These are phyloP conservation scores for Cercospora janseana DNA, from an alignment of 2,329 filamentous ascomycete genomes.

Conservation along the genomic window DNA sequence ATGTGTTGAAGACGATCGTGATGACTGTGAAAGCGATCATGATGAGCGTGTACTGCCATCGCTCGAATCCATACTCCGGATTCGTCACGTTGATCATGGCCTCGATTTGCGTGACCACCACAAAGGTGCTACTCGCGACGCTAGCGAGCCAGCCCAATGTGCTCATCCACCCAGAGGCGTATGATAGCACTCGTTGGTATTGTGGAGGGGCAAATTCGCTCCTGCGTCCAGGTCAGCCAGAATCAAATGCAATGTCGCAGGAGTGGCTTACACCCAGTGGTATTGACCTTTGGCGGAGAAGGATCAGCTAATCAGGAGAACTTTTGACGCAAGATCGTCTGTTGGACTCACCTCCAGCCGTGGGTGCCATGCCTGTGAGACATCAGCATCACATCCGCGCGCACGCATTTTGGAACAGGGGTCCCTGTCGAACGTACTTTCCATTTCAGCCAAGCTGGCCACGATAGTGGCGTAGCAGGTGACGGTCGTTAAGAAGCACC, in stretches of 20 bases:
- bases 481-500: constrained; percentile 36
- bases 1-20: constrained; percentile 34
- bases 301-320: constrained; percentile 13
- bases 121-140: constrained; percentile 37
- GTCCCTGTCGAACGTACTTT: constrained; percentile 26
- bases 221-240: constrained; percentile 8
- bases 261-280: constrained; percentile 31
- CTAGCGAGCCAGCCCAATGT: constrained; percentile 32
- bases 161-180: constrained; percentile 29
- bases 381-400: too few species aligned
- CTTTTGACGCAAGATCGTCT: not conserved
- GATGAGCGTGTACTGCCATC: constrained; percentile 35
- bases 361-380: constrained; percentile 27
- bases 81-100: constrained; percentile 39
- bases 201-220: constrained; percentile 36
- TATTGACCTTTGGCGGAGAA: constrained; percentile 34
- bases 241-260: not conserved
- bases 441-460: constrained; percentile 36
- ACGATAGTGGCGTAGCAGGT: constrained; percentile 33
- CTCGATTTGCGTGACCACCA: constrained; percentile 40
- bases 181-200: constrained; percentile 33
- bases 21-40: constrained; percentile 40
- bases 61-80: constrained; percentile 30
- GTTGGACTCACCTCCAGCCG: constrained; percentile 28
- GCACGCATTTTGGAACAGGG: not conserved